phyloP scores from a whole-genome alignment of 2,329 filamentous ascomycete species.

The Lasiodiplodia citricola region DNA sequence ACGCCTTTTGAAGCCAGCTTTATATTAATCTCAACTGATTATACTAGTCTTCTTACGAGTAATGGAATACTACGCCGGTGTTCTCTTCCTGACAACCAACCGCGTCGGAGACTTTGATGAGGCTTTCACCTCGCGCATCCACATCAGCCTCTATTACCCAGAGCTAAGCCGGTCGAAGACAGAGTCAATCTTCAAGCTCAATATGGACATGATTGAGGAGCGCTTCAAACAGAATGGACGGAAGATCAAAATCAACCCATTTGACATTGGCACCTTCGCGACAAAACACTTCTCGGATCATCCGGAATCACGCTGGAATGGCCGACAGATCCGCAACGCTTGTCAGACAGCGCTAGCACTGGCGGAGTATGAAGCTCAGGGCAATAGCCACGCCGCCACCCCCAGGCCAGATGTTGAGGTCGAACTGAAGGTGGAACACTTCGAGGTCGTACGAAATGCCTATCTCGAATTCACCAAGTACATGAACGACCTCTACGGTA shows the following conservation, averaged over 20 bases:
- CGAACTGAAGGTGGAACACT: background rate
- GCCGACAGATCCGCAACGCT: background rate
- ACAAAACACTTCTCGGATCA: background rate
- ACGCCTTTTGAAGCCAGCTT: accelerated
- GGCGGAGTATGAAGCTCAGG: background rate
- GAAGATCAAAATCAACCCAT: background rate
- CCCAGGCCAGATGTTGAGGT: background rate
- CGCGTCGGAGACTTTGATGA: constrained; percentile 38
- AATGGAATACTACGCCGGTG: constrained; percentile 30
- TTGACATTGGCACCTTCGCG: background rate
- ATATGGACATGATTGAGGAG: background rate
- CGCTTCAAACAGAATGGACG: background rate
- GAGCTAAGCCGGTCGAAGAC: constrained; percentile 35
- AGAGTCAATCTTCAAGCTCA: background rate
- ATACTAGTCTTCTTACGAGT: constrained; percentile 21
- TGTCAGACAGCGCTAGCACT: background rate
- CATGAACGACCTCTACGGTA: background rate
- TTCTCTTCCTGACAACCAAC: constrained; percentile 43
- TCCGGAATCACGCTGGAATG: background rate
- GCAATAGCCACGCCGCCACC: background rate
- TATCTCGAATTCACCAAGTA: background rate
- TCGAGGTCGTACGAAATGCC: background rate
- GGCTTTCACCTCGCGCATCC: constrained; percentile 24
- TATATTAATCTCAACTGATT: background rate
- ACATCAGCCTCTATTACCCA: constrained; percentile 44